Conservation (phyloP, 179 eudicot genomes). For the Monotropa hypopitys region DNA sequence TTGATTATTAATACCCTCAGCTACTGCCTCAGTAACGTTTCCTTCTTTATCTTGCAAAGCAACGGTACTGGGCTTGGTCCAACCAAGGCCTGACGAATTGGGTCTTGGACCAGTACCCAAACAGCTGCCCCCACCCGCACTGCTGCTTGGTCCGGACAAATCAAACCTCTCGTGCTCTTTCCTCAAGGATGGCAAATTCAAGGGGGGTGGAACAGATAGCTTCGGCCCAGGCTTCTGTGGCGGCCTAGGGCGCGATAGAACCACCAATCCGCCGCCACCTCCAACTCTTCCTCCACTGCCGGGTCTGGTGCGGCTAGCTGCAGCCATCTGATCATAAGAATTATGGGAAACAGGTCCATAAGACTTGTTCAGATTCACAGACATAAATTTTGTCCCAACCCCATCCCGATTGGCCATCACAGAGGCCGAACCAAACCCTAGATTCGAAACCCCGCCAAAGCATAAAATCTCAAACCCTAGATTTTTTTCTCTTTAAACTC, state of each 20-base stretch:
- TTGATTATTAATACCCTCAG: slow-evolving; percentile 23
- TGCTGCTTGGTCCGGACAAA: slow-evolving; percentile 48
- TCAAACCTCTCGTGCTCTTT: slow-evolving; percentile 90
- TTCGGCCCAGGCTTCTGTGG: slow-evolving; percentile 59
- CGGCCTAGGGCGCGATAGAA: slow-evolving; percentile 57
- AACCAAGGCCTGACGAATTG: slow-evolving; percentile 55
- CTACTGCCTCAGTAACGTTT: slow-evolving; percentile 11
- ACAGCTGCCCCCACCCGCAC: slow-evolving; percentile 33
- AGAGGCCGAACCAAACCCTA: slow-evolving; percentile 22
- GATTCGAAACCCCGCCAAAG: slow-evolving; percentile 21
- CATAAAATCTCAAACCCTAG: slow-evolving; percentile 34
- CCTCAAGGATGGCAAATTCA: slow-evolving; percentile 92
- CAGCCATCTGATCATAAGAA: slow-evolving; percentile 31
- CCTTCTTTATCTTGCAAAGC: slow-evolving; percentile 37
- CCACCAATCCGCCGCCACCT: slow-evolving; percentile 84
- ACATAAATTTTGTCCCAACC: slow-evolving; percentile 50
- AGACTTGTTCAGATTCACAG: slow-evolving; percentile 87
- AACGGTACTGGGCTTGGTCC: slow-evolving; percentile 64
- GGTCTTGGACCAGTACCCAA: slow-evolving; percentile 60
- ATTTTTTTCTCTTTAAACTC: slow-evolving; percentile 6
- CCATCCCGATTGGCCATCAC: slow-evolving; percentile 82
- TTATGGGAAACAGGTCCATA: slow-evolving; percentile 54
- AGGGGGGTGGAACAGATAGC: slow-evolving; percentile 97
- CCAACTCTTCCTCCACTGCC: slow-evolving; percentile 36
- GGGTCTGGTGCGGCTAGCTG: slow-evolving; percentile 27